Conservation (phyloP, 169 alveolate species). For the Plasmodium relictum region DNA sequence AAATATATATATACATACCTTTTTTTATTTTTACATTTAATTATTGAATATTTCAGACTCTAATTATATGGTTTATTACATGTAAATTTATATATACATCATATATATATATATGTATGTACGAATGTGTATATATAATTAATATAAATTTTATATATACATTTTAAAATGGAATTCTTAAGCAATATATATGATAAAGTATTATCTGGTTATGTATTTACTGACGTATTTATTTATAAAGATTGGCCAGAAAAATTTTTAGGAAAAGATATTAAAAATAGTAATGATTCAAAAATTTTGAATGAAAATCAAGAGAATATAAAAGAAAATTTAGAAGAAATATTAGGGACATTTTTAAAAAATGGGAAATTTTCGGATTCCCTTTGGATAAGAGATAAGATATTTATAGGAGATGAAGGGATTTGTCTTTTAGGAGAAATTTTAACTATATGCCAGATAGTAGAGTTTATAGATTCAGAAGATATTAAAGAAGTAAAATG, state of each 20-base stretch:
- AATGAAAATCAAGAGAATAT: constrained; percentile 10
- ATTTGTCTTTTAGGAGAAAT: constrained; percentile 62
- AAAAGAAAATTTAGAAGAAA: constrained; percentile 37
- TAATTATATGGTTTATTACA: background rate
- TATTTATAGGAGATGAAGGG: constrained; percentile 76
- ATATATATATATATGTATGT: background rate
- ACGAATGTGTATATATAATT: constrained; percentile 40
- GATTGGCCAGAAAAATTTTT: constrained; percentile 53
- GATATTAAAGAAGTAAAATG: constrained; percentile 32
- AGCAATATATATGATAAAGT: constrained; percentile 73
- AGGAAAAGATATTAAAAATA: constrained; percentile 33
- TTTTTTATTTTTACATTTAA: background rate
- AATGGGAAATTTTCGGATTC: constrained; percentile 71
- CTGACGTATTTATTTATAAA: constrained; percentile 62
- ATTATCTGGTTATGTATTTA: constrained; percentile 68
- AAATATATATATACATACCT: background rate
- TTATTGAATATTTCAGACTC: background rate
- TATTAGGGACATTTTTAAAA: constrained; percentile 56
- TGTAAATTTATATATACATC: background rate
- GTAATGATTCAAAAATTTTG: background rate
- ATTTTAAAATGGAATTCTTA: constrained; percentile 59
- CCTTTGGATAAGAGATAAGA: constrained; percentile 54
- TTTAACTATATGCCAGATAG: constrained; percentile 64
- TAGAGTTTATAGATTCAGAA: constrained; percentile 53
- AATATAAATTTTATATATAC: constrained; percentile 8